A percentile compares a stretch with the other conserved stretches of the same genome.
phyloP scores from a whole-genome alignment of 805 yeast species.

The Barnettozyma sp. region DNA sequence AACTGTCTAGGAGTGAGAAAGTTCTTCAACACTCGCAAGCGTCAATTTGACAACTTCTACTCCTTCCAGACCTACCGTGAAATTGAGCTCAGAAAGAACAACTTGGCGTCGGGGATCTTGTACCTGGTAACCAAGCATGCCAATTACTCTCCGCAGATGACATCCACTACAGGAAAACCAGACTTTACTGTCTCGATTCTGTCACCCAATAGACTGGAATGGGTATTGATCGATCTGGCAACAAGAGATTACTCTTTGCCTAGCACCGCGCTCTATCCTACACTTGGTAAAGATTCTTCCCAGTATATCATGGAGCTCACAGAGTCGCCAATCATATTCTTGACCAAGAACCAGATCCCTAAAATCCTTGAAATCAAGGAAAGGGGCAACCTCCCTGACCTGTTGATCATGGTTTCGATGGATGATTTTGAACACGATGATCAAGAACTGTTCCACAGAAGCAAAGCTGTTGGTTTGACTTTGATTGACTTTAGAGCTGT shows the following conservation, averaged over 20 bases:
- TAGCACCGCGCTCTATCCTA: constrained; percentile 38
- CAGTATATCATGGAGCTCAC: constrained; percentile 45
- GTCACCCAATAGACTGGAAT: constrained; percentile 45
- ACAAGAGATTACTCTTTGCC: constrained; percentile 41
- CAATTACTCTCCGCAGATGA: constrained; percentile 5
- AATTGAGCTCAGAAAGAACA: constrained; percentile 27
- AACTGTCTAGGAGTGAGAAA: constrained; percentile 34
- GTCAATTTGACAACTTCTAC: constrained; percentile 20
- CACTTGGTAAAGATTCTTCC: constrained; percentile 44
- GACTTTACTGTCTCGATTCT: constrained; percentile 40
- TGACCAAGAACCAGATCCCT: constrained; percentile 39
- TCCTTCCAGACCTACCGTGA: constrained; percentile 25
- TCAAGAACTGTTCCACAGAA: constrained; percentile 25
- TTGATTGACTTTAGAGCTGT: constrained; percentile 38
- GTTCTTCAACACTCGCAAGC: constrained; percentile 18
- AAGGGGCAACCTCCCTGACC: constrained; percentile 22
- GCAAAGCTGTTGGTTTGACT: constrained; percentile 29
- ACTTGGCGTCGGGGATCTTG: constrained; percentile 36
- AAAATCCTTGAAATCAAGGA: constrained; percentile 27
- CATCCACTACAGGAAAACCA: constrained; percentile 12
- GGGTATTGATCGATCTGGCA: constrained; percentile 55
- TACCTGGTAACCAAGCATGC: constrained; percentile 17
- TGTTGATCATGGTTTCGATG: constrained; percentile 49
- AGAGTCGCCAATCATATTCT: constrained; percentile 44
- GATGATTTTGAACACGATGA: constrained; percentile 39